Conservation (phyloP, 2,329 filamentous ascomycete species). For the Periconia sp. region DNA sequence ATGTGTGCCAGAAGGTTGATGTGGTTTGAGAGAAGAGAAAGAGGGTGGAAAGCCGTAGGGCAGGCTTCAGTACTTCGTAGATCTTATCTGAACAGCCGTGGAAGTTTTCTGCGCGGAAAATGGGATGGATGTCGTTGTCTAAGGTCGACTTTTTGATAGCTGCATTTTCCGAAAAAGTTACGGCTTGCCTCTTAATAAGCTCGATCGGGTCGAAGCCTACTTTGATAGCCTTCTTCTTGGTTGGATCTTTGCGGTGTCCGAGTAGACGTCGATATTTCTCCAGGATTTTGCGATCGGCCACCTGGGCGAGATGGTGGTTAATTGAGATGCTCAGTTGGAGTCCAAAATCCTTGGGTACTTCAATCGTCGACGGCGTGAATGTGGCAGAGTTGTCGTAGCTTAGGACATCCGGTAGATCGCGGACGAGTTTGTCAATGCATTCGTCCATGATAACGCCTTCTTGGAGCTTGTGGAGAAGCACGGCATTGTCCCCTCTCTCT, state of each 20-base stretch:
- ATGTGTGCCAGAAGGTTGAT: constrained; percentile 46
- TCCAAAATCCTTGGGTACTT: constrained; percentile 46
- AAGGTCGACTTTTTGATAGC: constrained; percentile 33
- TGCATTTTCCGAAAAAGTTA: constrained; percentile 34
- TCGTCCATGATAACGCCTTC: constrained; percentile 45
- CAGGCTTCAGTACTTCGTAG: constrained; percentile 47
- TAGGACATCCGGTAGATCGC: constrained; percentile 41
- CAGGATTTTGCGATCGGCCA: constrained; percentile 43
- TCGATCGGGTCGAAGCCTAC: constrained; percentile 48
- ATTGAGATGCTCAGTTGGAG: constrained; percentile 46
- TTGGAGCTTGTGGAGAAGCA: constrained; percentile 42
- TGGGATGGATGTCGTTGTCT: constrained; percentile 43
- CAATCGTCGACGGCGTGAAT: constrained; percentile 46
- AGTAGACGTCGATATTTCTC: constrained; percentile 46
- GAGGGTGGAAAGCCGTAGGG: constrained; percentile 39
- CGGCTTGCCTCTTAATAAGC: constrained; percentile 47
- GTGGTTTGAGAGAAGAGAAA: constrained; percentile 45
- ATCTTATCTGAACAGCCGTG: constrained; percentile 46
- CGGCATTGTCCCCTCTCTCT: constrained; percentile 31
- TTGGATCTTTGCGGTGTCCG: constrained; percentile 40
- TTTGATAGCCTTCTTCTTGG: constrained; percentile 38
- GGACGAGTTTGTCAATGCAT: constrained; percentile 45
- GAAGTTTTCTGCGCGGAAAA: constrained; percentile 47
- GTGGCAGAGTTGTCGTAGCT: constrained; percentile 40
- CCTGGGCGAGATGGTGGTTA: constrained; percentile 46